These are phyloP conservation scores for Termitomyces sp. DNA, from an alignment of 768 basidiomycete species.

Conservation along the genomic window DNA sequence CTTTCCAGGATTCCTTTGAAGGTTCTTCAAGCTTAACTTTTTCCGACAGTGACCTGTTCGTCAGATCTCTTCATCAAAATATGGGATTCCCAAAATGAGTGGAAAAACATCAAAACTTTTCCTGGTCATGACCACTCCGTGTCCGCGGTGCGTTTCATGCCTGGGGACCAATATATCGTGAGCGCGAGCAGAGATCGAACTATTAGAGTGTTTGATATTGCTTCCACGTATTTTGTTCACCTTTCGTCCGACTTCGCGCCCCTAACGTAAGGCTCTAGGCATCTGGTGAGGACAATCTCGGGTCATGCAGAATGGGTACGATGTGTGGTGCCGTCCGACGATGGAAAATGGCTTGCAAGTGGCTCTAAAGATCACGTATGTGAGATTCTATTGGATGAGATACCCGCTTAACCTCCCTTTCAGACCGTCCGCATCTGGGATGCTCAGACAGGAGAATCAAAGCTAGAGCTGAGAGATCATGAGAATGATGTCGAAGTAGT, in stretches of 20 bases:
- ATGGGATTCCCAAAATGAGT: constrained; percentile 88
- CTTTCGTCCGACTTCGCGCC: background rate
- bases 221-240: constrained; percentile 60
- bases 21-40: background rate
- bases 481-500: constrained; percentile 83
- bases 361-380: constrained; percentile 86
- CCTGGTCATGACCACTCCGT: constrained; percentile 91
- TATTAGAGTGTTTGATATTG: constrained; percentile 82
- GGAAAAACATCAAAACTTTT: constrained; percentile 83
- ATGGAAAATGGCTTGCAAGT: constrained; percentile 71
- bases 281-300: constrained; percentile 68
- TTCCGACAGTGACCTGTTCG: constrained; percentile 53
- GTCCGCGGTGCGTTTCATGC: constrained; percentile 80
- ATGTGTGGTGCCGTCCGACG: constrained; percentile 55
- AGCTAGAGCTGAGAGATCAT: constrained; percentile 82
- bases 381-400: background rate
- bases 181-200: constrained; percentile 87
- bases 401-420: constrained; percentile 7
- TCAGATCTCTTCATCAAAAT: constrained; percentile 89
- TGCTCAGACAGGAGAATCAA: constrained; percentile 65
- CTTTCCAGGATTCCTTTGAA: background rate
- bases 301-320: constrained; percentile 89
- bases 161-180: constrained; percentile 77
- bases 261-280: constrained; percentile 33
- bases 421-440: constrained; percentile 82